Base-by-base conservation (phyloP, 768 basidiomycete genomes). In the Porpolomopsis calyptriformis region DNA sequence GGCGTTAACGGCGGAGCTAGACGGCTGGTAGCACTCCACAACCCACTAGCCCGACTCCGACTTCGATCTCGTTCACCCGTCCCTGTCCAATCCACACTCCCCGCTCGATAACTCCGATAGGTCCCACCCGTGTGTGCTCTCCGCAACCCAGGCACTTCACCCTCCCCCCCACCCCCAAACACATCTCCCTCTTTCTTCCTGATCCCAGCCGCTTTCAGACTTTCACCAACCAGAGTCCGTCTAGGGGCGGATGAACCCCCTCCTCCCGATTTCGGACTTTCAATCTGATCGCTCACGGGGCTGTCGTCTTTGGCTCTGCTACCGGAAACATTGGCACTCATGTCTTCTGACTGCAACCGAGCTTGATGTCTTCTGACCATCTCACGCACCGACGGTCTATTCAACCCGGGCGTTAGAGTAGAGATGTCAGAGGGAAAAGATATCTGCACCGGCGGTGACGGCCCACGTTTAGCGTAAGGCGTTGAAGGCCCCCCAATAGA, bases 121-220 rank as follows among this genome's bases (percentile, higher is more conserved):
- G 29, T 31, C 14, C 29, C 29, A 31, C 29, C 29, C 7, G 29
- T 31, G 29, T 31, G 14, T 31, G 29, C 49, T 36, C 57, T 53
- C 50, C 56, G 48, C 18, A 58, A 50, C 22, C 56, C 52, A 40
- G 58, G 53, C 35, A 62, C 60, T 43, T 71, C 65, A 26, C 70
- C 65, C 31, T 55, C 54, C 2, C 48, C 57, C 46, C 49, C 57
- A 52, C 57, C 61, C 45, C 48, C 52, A 49, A 60, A 65, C 26
- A 62, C 49, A 44, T 64, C 61, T 3, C 35, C 41, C 29, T 46
- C 49, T 24, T 48, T 49, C 53, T 50, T 39, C 61, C 59, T 61
- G 57, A 70, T 71, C 8, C 85, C 86, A 0, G 85, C 83, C 0
- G 84, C 82, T 40, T 80, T 70, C 48, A 88, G 56, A 12, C 77